A percentile compares a stretch with the other conserved stretches of the same genome.
phyloP scores from a whole-genome alignment of 805 yeast species.

The Wickerhamiella musiphila region DNA sequence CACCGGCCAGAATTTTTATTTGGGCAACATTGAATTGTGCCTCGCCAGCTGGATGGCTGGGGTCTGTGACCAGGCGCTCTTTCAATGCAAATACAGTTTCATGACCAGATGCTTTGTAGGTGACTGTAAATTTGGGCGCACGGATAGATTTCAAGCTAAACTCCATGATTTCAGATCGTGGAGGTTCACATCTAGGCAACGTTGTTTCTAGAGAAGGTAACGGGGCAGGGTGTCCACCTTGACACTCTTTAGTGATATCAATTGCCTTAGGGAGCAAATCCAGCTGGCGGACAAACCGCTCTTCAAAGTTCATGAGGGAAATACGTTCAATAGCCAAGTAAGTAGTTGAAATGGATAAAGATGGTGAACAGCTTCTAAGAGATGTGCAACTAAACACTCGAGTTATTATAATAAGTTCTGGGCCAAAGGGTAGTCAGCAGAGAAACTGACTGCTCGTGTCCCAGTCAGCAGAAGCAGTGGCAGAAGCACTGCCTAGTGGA shows the following conservation, averaged over 20 bases:
- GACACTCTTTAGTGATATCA: constrained; percentile 7
- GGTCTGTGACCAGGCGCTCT: constrained; percentile 18
- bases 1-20: constrained; percentile 10
- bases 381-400: too few species aligned
- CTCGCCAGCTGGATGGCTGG: constrained; percentile 13
- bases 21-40: constrained; percentile 4
- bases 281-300: constrained; percentile 6
- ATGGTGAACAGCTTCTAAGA: too few species aligned
- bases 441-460: too few species aligned
- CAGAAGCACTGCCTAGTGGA: too few species aligned
- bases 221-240: constrained; percentile 2
- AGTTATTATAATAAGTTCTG: too few species aligned
- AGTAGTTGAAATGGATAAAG: too few species aligned
- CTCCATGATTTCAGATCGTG: constrained; percentile 4
- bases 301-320: constrained; percentile 1
- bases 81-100: constrained; percentile 17
- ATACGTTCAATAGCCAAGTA: too few species aligned
- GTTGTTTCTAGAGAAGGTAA: constrained; percentile 5
- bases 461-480: too few species aligned
- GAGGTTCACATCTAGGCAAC: constrained; percentile 6
- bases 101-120: constrained; percentile 11
- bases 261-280: constrained; percentile 6
- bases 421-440: too few species aligned
- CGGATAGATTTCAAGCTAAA: constrained; percentile 46
- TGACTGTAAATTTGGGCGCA: constrained; percentile 45